Conservation (phyloP, 495 filamentous ascomycete genomes). For the Lasiosphaeria hispida region DNA sequence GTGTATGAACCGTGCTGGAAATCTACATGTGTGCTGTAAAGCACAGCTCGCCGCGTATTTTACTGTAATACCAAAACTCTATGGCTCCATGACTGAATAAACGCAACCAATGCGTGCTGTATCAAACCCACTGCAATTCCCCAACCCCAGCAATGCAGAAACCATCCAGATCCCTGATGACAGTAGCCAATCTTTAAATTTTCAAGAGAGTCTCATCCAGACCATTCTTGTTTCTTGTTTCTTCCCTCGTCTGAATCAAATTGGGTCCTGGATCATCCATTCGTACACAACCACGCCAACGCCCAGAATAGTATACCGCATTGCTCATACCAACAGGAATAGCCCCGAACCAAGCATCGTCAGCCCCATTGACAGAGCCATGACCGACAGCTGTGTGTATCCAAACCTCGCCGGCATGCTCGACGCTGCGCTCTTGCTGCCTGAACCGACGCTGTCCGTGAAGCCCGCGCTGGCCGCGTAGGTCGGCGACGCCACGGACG, state of each 20-base stretch:
- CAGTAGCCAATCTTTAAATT: conserved; percentile 5
- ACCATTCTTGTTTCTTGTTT: not conserved
- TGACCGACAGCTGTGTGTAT: conserved; percentile 31
- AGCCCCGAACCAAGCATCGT: conserved; percentile 45
- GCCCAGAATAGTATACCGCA: no score
- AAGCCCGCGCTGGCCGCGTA: conserved; percentile 43
- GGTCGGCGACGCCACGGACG: conserved; percentile 31
- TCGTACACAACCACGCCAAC: no score
- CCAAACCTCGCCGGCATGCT: conserved; percentile 32
- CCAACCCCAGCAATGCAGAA: not conserved
- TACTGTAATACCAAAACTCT: no score
- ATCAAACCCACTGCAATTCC: not conserved
- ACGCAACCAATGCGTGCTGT: not conserved
- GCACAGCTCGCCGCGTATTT: no score
- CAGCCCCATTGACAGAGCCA: conserved; percentile 36
- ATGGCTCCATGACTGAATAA: not conserved
- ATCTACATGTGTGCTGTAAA: no score
- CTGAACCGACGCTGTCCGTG: conserved; percentile 15
- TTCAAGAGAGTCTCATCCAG: conserved; percentile 3
- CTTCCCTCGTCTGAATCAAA: no score
- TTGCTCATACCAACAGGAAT: conserved; percentile 21
- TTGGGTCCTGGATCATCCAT: no score
- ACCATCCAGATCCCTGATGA: not conserved
- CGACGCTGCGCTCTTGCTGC: conserved; percentile 31
- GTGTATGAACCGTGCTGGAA: no score